Evolutionary conservation across 768 basidiomycete genomes (phyloP), one percentile per base, ranked within the genome.

Genomic region (Saitozyma sp.): DNA sequence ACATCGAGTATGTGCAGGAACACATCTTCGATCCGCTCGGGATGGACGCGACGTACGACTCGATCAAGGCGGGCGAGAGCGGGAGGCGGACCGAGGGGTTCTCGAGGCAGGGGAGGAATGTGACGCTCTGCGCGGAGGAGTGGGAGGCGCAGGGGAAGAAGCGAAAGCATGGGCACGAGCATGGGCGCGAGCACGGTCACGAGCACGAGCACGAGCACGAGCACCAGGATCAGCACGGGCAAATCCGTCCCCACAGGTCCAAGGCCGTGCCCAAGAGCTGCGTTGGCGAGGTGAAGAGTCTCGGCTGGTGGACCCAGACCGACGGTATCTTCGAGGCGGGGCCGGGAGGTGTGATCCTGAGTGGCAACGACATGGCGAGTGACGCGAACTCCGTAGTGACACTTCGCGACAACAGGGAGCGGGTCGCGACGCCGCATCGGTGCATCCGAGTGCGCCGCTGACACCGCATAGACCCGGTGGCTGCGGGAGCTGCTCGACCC

Each of bases 331-430:
- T 55, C 45, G 40, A 57, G 43, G 68, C 64, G 60, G 76, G 73
- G 10, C 48, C 72, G 4, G 75, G 76, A 1, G 78, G 75, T 8
- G 53, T 78, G 0, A 66, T 74, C 29, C 60, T 61, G 6, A 61
- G 55, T 17, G 64, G 61, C 1, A 56, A 45, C 3, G 78, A 79
- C 56, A 67, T 76, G 61, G 73, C 74, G 40, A 67, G 72, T 56
- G 17, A 37, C 17, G n/a, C 5, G 13, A 16, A 41, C 17, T 13
- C 16, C 9, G 7, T 8, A 38, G 20, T 17, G 29, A 5, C 5
- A 5, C 29, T 29, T 29, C 29, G 5, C 29, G 2, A 2, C 29
- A 5, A 29, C 29, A 29, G 29, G 2, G 29, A 29, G 29, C 29
- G 29, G 29, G 29, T 29, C 29, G 2, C 5, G 29, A 29, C 2